Conservation (phyloP, 768 basidiomycete genomes). For the Leucocoprinus birnbaumii region DNA sequence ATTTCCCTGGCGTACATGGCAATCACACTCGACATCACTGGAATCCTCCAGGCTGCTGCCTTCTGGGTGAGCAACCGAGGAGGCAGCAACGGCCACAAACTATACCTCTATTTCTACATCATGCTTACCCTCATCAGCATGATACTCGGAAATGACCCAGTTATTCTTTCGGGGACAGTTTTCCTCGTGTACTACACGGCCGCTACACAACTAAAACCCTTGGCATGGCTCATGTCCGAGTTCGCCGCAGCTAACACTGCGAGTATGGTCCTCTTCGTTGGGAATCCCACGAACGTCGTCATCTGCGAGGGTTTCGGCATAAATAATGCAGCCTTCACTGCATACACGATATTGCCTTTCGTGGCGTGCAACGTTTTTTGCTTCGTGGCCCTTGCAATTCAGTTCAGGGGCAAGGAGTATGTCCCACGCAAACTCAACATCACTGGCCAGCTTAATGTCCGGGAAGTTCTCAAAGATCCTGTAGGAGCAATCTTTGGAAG, state of each 20-base stretch:
- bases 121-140: constrained; percentile 79
- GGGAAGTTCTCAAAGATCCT: constrained; percentile 69
- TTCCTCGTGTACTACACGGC: constrained; percentile 88
- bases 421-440: constrained; percentile 45
- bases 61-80: constrained; percentile 86
- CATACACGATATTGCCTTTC: constrained; percentile 82
- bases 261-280: constrained; percentile 73
- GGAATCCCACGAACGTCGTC: constrained; percentile 94
- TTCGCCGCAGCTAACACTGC: constrained; percentile 82
- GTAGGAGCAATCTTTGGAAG: constrained; percentile 74
- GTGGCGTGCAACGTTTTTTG: constrained; percentile 64
- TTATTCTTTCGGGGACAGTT: constrained; percentile 88
- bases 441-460: constrained; percentile 41
- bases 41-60: constrained; percentile 81
- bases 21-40: constrained; percentile 87
- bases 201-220: constrained; percentile 53
- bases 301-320: constrained; percentile 84
- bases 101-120: constrained; percentile 80
- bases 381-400: constrained; percentile 52
- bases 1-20: constrained; percentile 92
- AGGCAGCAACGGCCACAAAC: constrained; percentile 63
- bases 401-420: constrained; percentile 55
- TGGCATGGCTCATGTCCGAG: constrained; percentile 71
- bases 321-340: constrained; percentile 76
- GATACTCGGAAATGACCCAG: constrained; percentile 90